phyloP scores from a whole-genome alignment of 2,329 filamentous ascomycete genomes.

The Nemania diffusa region DNA sequence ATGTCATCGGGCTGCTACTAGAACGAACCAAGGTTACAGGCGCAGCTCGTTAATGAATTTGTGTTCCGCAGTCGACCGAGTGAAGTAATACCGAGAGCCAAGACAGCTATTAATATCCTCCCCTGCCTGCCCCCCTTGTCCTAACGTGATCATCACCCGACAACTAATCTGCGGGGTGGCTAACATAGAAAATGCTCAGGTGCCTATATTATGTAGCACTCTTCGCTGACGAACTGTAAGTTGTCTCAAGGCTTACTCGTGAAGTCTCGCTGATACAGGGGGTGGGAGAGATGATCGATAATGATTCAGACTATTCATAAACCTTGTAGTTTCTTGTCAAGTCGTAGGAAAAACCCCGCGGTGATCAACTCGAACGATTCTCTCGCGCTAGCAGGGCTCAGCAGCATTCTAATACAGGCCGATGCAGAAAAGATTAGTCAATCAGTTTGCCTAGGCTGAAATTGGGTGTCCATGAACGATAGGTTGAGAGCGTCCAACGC shows the following conservation, averaged over 20 bases:
- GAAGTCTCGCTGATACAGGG: background rate
- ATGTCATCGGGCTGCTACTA: too few species aligned
- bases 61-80: background rate
- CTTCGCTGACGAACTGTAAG: background rate
- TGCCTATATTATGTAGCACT: background rate
- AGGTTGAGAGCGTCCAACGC: conserved; percentile 43
- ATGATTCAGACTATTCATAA: background rate
- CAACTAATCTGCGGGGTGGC: too few species aligned
- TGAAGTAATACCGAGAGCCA: background rate
- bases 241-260: background rate
- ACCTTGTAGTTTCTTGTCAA: background rate
- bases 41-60: background rate
- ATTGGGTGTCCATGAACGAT: conserved; percentile 28
- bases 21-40: background rate
- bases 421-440: background rate
- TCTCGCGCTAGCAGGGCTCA: background rate
- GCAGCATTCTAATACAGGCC: background rate
- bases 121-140: too few species aligned
- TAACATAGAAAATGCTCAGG: background rate
- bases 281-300: background rate
- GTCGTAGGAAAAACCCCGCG: background rate
- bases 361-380: background rate
- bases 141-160: background rate
- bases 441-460: conserved; percentile 3
- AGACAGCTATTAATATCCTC: background rate